Base-by-base conservation (phyloP, 1,284 basidiomycete genomes). In the Xerocomus amazonicus region DNA sequence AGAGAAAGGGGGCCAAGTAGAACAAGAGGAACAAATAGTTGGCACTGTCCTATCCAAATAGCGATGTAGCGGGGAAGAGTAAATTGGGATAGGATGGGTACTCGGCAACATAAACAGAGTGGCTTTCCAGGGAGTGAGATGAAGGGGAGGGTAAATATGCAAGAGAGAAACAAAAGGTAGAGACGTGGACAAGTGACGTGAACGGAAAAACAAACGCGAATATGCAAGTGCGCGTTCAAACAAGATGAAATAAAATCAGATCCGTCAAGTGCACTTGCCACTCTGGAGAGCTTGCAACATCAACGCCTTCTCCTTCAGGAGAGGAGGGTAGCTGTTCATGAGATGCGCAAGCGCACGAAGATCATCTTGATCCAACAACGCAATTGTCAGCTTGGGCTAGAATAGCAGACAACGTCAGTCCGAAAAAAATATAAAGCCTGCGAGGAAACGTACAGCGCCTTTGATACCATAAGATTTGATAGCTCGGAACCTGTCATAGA, bases 241-340 rank as follows among this genome's bases (percentile, higher is more conserved):
- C 14, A 32, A 40, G 35, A 36, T 44, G 23, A 39, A 45, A n/a
- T 16, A 34, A 10, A 17, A 40, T 28, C 9, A 16, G n/a, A 29
- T 6, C 9, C 27, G 9, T n/a, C 19, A 7, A 31, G 47, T 47
- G 64, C 44, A 67, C 53, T 61, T 66, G 51, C 62, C 49, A 45
- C 59, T 50, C 41, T 66, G 62, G 9, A 68, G 58, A 6, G 66
- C 65, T 48, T 75, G 74, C 14, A 70, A 45, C 5, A 73, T 61
- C 39, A 74, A 55, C 4, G 74, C 84, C 68, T 90, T 91, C 66
- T 90, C 88, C 70, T 85, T 90, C 53, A 94, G 72, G 3, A 92
- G 78, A 2, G 80, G 73, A 7, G 90, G 87, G 65, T 92, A 93
- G 62, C 86, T 87, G 66, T 91, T 89, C 87, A 91, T 89, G 46